phyloP scores from a whole-genome alignment of 352 stramenopile species.

The Phytophthora pinifolia region DNA sequence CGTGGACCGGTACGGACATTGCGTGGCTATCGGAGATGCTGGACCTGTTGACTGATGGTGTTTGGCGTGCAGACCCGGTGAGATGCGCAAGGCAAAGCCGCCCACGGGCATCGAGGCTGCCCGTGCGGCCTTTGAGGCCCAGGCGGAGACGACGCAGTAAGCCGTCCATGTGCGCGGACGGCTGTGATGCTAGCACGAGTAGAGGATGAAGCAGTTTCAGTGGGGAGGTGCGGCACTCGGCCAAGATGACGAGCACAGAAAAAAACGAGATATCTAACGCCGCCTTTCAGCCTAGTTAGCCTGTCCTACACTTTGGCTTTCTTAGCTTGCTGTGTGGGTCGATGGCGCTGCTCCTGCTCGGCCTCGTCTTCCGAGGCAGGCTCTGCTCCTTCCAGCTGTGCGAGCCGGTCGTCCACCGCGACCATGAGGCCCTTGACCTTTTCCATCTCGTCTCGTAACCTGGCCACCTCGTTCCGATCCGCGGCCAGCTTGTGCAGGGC shows the following conservation, averaged over 20 bases:
- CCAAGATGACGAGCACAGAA: slow-evolving; percentile 27
- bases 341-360: slow-evolving; percentile 10
- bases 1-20: slow-evolving; percentile 85
- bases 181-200: slow-evolving; percentile 10
- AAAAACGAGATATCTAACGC: slow-evolving; percentile 30
- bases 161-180: slow-evolving; percentile 10
- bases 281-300: slow-evolving; percentile 16
- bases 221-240: slow-evolving; percentile 3
- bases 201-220: not conserved
- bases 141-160: slow-evolving; percentile 27
- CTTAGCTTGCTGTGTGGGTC: slow-evolving; percentile 3
- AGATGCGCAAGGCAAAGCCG: slow-evolving; percentile 84
- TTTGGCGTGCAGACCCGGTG: slow-evolving; percentile 53
- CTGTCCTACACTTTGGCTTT: slow-evolving; percentile 16
- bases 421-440: slow-evolving; percentile 81
- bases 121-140: slow-evolving; percentile 45
- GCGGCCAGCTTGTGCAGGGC: slow-evolving; percentile 42
- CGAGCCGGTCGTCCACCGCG: slow-evolving; percentile 70
- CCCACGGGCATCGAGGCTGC: slow-evolving; percentile 56
- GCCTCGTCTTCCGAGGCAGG: slow-evolving; percentile 45
- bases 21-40: not conserved
- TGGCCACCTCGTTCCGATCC: slow-evolving; percentile 52
- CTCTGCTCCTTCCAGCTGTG: slow-evolving; percentile 52
- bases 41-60: slow-evolving; percentile 1
- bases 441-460: slow-evolving; percentile 67